Conservation (phyloP, 192 early-diverging fungal species). For the Cetraspora pellucida region DNA sequence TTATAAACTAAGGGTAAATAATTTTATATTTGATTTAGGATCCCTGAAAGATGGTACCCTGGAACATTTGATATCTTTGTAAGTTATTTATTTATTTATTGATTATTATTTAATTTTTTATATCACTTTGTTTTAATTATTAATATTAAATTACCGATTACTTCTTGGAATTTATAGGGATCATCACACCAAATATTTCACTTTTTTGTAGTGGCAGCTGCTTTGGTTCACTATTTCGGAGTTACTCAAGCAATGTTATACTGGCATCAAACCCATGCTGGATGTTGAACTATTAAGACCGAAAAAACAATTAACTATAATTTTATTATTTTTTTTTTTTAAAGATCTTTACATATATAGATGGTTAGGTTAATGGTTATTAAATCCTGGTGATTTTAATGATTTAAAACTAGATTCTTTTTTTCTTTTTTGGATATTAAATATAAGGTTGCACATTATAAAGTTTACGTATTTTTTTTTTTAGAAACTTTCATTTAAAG, state of each 20-base stretch:
- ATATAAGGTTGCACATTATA: too few relatives aligned
- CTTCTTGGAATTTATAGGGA: constrained; percentile 44
- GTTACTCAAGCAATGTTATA: constrained; percentile 60
- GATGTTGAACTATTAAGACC: too few relatives aligned
- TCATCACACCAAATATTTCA: constrained; percentile 94
- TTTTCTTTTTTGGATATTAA: too few relatives aligned
- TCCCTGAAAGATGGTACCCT: constrained; percentile 85
- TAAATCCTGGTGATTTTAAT: too few relatives aligned
- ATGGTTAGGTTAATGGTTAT: too few relatives aligned
- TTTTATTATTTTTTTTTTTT: too few relatives aligned
- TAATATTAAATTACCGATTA: neutral
- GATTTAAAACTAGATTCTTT: too few relatives aligned
- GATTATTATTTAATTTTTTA: neutral
- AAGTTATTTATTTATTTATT: constrained; percentile 29
- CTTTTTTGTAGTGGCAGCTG: constrained; percentile 75
- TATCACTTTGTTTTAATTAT: neutral
- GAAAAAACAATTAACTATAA: too few relatives aligned
- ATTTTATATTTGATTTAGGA: constrained; percentile 39
- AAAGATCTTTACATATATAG: too few relatives aligned
- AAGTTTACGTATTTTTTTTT: too few relatives aligned
- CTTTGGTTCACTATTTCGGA: constrained; percentile 70
- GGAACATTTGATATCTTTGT: constrained; percentile 81
- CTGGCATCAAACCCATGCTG: constrained; percentile 45
- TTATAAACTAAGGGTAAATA: neutral
- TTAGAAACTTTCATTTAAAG: too few relatives aligned